phyloP scores from a whole-genome alignment of 2,329 filamentous ascomycete species.

The Neonectria hederae region DNA sequence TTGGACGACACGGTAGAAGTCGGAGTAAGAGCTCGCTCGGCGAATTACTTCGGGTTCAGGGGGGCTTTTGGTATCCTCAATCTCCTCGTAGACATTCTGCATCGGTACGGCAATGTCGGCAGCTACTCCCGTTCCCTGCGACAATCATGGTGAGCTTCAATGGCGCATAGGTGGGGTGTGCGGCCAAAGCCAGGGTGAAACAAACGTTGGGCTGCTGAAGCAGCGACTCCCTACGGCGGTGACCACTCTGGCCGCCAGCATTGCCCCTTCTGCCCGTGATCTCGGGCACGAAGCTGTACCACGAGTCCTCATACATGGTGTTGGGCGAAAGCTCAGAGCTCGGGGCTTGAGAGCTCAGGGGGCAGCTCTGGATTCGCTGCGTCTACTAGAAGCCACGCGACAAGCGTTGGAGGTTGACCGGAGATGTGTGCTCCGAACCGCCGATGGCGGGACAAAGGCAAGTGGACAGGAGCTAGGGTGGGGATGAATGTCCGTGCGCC shows the following conservation, averaged over 20 bases:
- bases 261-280: conserved; percentile 61
- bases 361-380: conserved; percentile 25
- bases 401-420: conserved; percentile 40
- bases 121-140: conserved; percentile 63
- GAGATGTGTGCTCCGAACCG: conserved; percentile 43
- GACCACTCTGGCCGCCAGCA: conserved; percentile 58
- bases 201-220: conserved; percentile 71
- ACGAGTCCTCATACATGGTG: conserved; percentile 83
- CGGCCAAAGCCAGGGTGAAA: conserved; percentile 6
- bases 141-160: conserved; percentile 38
- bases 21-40: conserved; percentile 78
- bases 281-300: conserved; percentile 81
- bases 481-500: conserved; percentile 26
- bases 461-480: conserved; percentile 12
- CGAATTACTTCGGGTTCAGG: conserved; percentile 72
- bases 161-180: conserved; percentile 26
- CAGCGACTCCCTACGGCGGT: conserved; percentile 75
- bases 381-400: conserved; percentile 44
- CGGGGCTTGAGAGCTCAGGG: conserved; percentile 17
- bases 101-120: conserved; percentile 65
- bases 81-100: conserved; percentile 66
- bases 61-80: conserved; percentile 64
- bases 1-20: conserved; percentile 74
- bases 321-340: conserved; percentile 29
- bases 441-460: conserved; percentile 39